Percentiles rank a stretch among this genome's conserved stretches.
Evolutionary conservation across 2,329 filamentous ascomycete genomes (phyloP).

Genomic region (Hortaea werneckii): DNA sequence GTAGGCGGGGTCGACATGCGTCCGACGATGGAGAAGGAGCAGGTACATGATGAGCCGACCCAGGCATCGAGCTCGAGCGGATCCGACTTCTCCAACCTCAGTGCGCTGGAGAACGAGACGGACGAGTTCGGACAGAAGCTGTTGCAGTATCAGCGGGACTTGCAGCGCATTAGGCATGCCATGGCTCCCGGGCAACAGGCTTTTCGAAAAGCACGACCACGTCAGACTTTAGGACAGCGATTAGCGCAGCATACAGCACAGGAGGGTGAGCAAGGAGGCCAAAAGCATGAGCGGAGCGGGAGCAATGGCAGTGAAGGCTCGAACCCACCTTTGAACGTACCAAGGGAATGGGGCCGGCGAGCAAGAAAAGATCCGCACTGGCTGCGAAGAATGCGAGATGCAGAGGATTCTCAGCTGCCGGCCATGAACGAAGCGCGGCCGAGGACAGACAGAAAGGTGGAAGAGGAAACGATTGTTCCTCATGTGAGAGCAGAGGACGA

Average conservation of each 20-base stretch:
- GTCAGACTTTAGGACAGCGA: constrained; percentile 19
- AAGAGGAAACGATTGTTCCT: constrained; percentile 13
- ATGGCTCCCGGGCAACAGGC: constrained; percentile 21
- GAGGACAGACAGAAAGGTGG: constrained; percentile 1
- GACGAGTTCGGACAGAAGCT: constrained; percentile 38
- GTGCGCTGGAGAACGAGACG: constrained; percentile 32
- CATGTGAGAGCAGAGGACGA: constrained; percentile 16
- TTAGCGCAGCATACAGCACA: constrained; percentile 15
- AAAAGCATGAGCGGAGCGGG: constrained; percentile 12
- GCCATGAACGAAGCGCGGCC: constrained; percentile 3
- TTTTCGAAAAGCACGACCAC: constrained; percentile 34
- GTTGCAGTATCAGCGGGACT: constrained; percentile 34
- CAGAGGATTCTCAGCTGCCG: constrained; percentile 13
- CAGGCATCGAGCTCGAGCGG: constrained; percentile 8
- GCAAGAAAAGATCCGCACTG: constrained; percentile 30
- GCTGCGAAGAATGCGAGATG: constrained; percentile 26
- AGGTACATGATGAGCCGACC: constrained; percentile 14
- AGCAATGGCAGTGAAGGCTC: constrained; percentile 26
- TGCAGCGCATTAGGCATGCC: constrained; percentile 29
- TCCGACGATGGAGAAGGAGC: constrained; percentile 15
- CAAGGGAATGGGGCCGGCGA: constrained; percentile 39
- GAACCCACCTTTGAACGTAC: constrained; percentile 36
- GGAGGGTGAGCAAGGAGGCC: not conserved
- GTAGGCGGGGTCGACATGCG: constrained; percentile 2
- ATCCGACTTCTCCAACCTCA: constrained; percentile 24